Base-by-base conservation (phyloP, 1,284 basidiomycete genomes). In the Wolfiporia cocos region DNA sequence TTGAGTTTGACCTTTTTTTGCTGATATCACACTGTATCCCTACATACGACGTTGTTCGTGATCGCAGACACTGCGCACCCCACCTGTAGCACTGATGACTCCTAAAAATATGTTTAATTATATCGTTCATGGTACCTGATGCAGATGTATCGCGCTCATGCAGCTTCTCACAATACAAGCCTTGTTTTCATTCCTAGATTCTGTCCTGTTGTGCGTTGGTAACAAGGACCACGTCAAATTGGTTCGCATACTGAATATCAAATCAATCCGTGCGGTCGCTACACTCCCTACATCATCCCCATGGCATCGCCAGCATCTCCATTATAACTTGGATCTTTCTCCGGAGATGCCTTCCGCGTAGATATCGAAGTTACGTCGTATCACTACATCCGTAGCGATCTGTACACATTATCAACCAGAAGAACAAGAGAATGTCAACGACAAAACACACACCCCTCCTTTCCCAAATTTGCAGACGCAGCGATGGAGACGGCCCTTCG, bases 351-450 rank as follows among this genome's bases (percentile, higher is more conserved):
- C 63, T 48, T 76, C 74, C 3, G 66, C 67, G 51, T 76, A 77
- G 7, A 82, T 67, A 51, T 81, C 69, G 48, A 81, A 78, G 54
- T 80, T 81, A 41, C 78, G 69, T 42, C 73, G 63, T 24, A 82
- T 49, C 3, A 55, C 58, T 21, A 80, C 69, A 43, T 74, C 68
- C 19, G 59, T 66, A n/a, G 71, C 64, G 17, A 66, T 55, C 75
- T 78, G 52, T 15, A 36, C 34, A 26, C 15, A 2, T 29, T n/a
- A 39, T 19, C 29, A 31, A 37, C n/a, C 36, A 19, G 19, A 39
- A 22, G 24, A 21, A 14, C 15, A 28, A 17, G 9, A 37, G 30
- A 17, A 42, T 33, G 5, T 7, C 7, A 38, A 18, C 12, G 28
- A 46, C 7, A n/a, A n/a, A n/a, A n/a, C n/a, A 64, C 73, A 52